Evolutionary conservation across 2,329 filamentous ascomycete species (phyloP), one percentile per base, ranked within the genome.

Genomic region (Aspergillus ibericus): DNA sequence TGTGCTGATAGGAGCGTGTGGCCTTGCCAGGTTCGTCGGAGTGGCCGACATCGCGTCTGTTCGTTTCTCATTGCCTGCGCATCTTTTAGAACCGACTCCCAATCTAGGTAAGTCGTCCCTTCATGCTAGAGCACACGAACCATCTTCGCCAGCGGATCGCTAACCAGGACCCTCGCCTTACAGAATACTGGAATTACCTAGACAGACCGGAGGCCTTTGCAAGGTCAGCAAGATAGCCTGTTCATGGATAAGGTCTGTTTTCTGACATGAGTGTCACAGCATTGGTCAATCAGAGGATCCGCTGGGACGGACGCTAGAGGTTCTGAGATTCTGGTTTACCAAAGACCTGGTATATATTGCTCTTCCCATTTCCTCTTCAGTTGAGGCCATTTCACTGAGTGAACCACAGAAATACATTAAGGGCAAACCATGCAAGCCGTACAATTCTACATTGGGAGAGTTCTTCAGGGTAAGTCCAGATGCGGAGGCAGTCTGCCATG

Each of bases 141-240:
- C 34, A 13, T 27, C 27, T 35, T 12, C n/a, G n/a, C 36, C 16
- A 27, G 18, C 34, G 15, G 32, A 59, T 32, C 34, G 51, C 63
- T 70, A 62, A 71, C 58, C 27, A 16, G 35, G 15, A 8, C 13
- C 35, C 9, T 35, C 38, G 15, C 42, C 10, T 36, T 49, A 29
- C 68, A 86, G 95, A 99, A 80, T 99, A 98, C 80, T 99, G 95
- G 95, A 96, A 96, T 71, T 99, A 99, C 72, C 83, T 99, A 73
- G 95, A 99, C 77, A 86, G 92, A 67, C 93, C 93, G 20, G 96
- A 96, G 76, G 91, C 93, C 49, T 97, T 99, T 73, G 84, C 85
- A 63, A 85, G 82, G 83, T 85, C 66, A 69, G 78, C 63, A 68
- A 63, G 62, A 55, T 61, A 55, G 57, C 56, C 64, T 56, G 25